Base-by-base conservation (phyloP, 1,139 yeast genomes). In the Arxiozyma bovina region DNA sequence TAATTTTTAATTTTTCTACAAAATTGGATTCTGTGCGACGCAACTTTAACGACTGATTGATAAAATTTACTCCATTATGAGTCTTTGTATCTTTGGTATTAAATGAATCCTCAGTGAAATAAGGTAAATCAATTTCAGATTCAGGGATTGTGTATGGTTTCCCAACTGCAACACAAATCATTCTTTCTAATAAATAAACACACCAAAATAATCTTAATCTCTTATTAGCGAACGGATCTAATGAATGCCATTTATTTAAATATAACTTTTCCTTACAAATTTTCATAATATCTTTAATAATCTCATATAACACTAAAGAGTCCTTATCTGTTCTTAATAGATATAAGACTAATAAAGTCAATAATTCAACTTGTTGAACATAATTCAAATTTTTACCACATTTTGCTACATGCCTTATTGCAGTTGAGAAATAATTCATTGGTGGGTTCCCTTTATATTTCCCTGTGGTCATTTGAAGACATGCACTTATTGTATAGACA, bases 121-220 rank as follows among this genome's bases (percentile, higher is more conserved):
- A 63, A 0, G 85, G 84, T 48, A 79, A 61, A 54, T 76, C 71
- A 47, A 79, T 74, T 42, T 74, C 73, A 2, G 71, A 63, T 62
- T 80, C 84, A 22, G 70, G 67, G 21, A 81, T 63, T 2, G 75
- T 68, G 59, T 77, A 79, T 1, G 79, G 77, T 60, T 77, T 76
- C 8, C 83, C 81, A 18, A 80, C 79, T 4, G 83, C 78, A 30
- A 79, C 75, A 41, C 81, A 75, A 51, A 79, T 77, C 68, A 81
- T 73, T 59, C 83, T 73, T 61, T 81, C 85, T 46, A 79, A 61
- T 38, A 78, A 61, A 63, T 80, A 81, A 17, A 77, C 75, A 59
- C 82, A 78, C 85, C 85, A 81, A 69, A 81, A 81, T 22, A 78
- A 68, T 56, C 84, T 73, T 65, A 78, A 66, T 58, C 73, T 73